phyloP scores from a whole-genome alignment of 2,329 filamentous ascomycete species.

The Sclerotinia borealis region DNA sequence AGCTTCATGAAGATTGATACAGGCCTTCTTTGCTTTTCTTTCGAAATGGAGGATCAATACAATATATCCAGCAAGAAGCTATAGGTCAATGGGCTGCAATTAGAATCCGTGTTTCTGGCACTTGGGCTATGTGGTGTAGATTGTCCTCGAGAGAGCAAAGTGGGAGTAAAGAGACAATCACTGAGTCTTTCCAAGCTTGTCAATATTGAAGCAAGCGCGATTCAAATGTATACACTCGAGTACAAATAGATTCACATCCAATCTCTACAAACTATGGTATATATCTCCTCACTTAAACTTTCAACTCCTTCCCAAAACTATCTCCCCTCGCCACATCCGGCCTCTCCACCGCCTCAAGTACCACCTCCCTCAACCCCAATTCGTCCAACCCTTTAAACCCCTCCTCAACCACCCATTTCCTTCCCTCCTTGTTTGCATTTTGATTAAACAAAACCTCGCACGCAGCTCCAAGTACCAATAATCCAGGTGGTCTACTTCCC shows the following conservation, averaged over 20 bases:
- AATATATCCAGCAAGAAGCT: too few relatives aligned
- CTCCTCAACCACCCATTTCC: constrained; percentile 80
- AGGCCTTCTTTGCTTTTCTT: too few relatives aligned
- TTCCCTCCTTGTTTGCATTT: constrained; percentile 47
- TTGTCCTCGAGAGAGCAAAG: too few relatives aligned
- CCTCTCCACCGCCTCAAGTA: constrained; percentile 11
- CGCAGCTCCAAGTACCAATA: constrained; percentile 77
- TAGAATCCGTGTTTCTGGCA: too few relatives aligned
- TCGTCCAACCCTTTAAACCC: constrained; percentile 70
- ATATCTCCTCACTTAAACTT: constrained; percentile 10
- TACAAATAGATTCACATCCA: neutral
- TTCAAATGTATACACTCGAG: neutral
- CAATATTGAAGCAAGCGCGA: too few relatives aligned
- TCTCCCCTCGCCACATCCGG: constrained; percentile 17
- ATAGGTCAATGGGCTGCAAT: too few relatives aligned
- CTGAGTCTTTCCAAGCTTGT: too few relatives aligned
- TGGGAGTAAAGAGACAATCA: too few relatives aligned
- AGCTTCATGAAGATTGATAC: too few relatives aligned
- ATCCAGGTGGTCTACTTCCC: constrained; percentile 79
- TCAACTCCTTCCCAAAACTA: constrained; percentile 20
- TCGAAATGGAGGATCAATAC: too few relatives aligned
- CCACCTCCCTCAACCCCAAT: constrained; percentile 19
- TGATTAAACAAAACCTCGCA: constrained; percentile 61
- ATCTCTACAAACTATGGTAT: neutral
- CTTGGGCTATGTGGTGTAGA: too few relatives aligned